Evolutionary conservation across 371 early-diverging fungal genomes (phyloP), one percentile per base, ranked within the genome.

Genomic region (Rhizopus microsporus): DNA sequence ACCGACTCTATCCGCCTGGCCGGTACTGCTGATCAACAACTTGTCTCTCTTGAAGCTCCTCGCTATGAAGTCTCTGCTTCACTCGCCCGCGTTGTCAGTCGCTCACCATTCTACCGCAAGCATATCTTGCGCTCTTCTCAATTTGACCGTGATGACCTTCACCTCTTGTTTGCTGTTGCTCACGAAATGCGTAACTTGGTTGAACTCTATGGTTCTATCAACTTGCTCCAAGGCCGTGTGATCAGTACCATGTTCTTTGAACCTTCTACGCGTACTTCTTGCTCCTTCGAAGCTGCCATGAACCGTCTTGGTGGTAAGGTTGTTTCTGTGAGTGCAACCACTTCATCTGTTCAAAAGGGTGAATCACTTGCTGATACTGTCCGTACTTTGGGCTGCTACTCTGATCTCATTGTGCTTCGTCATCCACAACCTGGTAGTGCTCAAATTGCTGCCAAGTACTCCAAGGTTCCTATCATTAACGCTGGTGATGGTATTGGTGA

Each of bases 401-500:
- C 93, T 53, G 97, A 98, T 68, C 65, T 89, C 38, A 90, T 97
- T 59, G 88, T 94, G 7, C 84, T 98, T 65, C 91, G 98, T 51
- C 98, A 98, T 74, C 96, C 97, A 52, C 86, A 91, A 59, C 89
- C 90, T 32, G 97, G 97, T 43, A 87, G 87, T 56, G 93, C 88
- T 34, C 73, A 85, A 55, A 64, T 82, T 31, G 97, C 95, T 33
- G 91, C 97, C 58, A 93, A 92, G 76, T 89, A 83, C 75, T 86
- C 92, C 51, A 89, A 86, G 75, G 88, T 95, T 9, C 97, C 97
- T 15, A 82, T 98, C 38, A 91, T 98, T 76, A 97, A 96, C 68
- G 97, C 96, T 46, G 97, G 98, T 61, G 97, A 97, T 71, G 98
- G 98, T 63, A 82, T 88, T 51, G 97, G 98, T 43, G 98, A 97